Base-by-base conservation (phyloP, 306 rosid genomes). In the Prunus persica region DNA sequence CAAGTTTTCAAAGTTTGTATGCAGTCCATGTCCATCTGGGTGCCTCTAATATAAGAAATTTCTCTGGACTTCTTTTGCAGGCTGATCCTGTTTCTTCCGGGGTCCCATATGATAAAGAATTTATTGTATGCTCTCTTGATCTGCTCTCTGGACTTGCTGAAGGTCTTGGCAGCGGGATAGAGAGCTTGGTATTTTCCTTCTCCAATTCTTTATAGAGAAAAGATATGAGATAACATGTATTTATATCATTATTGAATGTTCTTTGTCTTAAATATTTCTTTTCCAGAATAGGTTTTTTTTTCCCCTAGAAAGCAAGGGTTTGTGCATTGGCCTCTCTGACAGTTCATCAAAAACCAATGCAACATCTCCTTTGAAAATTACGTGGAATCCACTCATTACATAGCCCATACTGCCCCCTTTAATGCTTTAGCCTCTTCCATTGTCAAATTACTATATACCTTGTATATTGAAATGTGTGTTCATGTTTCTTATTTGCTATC, bases 111-210 rank as follows among this genome's bases (percentile, higher is more conserved):
- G 98, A 96, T 86, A 96, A 88, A 85, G 99, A 96, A 81, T 96
- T 96, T 68, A 80, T 93, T 81, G 98, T 96, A 32, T 96, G 99
- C 89, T 91, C 91, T 65, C 96, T 96, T 77, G 99, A 96, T 88
- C 87, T 96, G 73, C 97, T 96, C 70, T 96, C 99, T 71, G 99
- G 99, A 84, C 94, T 96, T 61, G 83, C 96, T 34, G 99, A 96
- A 84, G 99, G 98, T 84, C 99, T 93, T 82, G 99, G 99, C 80
- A 89, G 98, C 78, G 99, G 98, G 82, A 82, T 96, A 78, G 98
- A 96, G 89, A 96, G 98, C 77, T 82, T 96, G 99, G 99, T 96
- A 95, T 32, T 80, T 43, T 66, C 51, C 61, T 74, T 50, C 56
- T 67, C 78, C 30, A 85, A 62, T 62, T 46, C 49, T 71, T 67